Base-by-base conservation (phyloP, 2,329 filamentous ascomycete genomes). In the Sporothrix schenckii region DNA sequence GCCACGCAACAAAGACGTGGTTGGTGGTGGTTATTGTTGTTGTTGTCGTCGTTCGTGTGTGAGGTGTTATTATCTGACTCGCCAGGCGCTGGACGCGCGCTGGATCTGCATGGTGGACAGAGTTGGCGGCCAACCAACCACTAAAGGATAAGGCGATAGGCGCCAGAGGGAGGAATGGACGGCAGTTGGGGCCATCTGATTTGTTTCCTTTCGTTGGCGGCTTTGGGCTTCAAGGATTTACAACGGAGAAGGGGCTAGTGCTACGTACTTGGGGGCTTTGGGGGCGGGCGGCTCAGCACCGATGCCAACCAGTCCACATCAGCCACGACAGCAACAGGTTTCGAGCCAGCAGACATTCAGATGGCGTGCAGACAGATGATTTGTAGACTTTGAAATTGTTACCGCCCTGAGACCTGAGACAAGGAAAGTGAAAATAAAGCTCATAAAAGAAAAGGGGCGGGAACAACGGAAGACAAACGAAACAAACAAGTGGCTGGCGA, bases 291-390 rank as follows among this genome's bases (percentile, higher is more conserved):
- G 58, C 39, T 24, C n/a, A 60, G 52, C 52, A 54, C 52, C n/a
- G 10, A 4, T 16, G n/a, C 27, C 58, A 63, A 41, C 63, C 63
- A 66, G 27, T 66, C 47, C 49, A 52, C 63, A 47, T n/a, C 19
- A 39, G 63, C 63, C 63, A 66, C 63, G 63, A 66, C 44, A 63
- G 39, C 58, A 61, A 47, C 19, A 44, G 39, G 47, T 39, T 63
- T 47, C 39, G 24, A 39, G 47, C 56, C 21, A 63, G n/a, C 21
- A 61, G 14, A 19, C 39, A 21, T 10, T 10, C 16, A 19, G 39
- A 6, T 27, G 11, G 6, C 39, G 21, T 13, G 58, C n/a, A n/a
- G 47, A 13, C 27, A 66, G 19, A 11, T 53, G 63, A 66, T 66
- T 53, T 47, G 63, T 19, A 53, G 63, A 2, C 4, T 52, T 47